These are phyloP conservation scores for Sequoia sempervirens DNA, from an alignment of 75 land plant genomes.

Conservation along the genomic window DNA sequence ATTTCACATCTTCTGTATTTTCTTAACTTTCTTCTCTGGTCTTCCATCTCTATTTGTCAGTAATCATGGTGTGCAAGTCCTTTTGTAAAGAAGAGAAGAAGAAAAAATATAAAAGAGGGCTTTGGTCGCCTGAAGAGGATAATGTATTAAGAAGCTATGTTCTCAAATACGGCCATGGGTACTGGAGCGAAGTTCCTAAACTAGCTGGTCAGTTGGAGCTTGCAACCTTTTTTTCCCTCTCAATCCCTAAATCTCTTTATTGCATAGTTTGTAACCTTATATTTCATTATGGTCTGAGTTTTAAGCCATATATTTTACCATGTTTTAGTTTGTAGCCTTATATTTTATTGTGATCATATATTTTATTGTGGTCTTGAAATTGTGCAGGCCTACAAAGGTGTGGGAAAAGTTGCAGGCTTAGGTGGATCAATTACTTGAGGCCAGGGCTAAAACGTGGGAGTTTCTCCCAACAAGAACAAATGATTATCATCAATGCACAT, in stretches of 20 bases:
- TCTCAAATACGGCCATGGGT: neutral
- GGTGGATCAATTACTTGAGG: conserved; percentile 7
- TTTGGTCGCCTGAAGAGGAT: neutral
- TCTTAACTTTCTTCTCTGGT: neutral
- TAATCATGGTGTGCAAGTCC: neutral
- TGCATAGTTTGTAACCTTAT: no score
- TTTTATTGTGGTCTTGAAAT: neutral
- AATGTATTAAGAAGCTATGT: neutral
- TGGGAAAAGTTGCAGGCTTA: neutral
- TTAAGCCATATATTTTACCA: neutral
- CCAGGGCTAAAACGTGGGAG: neutral
- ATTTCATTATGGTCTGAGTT: neutral
- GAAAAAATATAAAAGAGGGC: neutral
- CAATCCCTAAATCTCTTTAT: neutral
- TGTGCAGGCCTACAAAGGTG: neutral
- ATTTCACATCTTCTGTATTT: neutral
- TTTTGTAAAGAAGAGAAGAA: neutral
- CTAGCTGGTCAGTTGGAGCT: neutral
- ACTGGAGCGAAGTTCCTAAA: neutral
- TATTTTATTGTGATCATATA: neutral
- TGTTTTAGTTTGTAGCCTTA: no score
- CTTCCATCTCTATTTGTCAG: neutral
- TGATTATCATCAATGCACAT: neutral
- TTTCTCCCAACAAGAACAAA: neutral
- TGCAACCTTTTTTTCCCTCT: neutral